Evolutionary conservation across 345 rosid genomes (phyloP).

Genomic region (Euclidium syriacum): DNA sequence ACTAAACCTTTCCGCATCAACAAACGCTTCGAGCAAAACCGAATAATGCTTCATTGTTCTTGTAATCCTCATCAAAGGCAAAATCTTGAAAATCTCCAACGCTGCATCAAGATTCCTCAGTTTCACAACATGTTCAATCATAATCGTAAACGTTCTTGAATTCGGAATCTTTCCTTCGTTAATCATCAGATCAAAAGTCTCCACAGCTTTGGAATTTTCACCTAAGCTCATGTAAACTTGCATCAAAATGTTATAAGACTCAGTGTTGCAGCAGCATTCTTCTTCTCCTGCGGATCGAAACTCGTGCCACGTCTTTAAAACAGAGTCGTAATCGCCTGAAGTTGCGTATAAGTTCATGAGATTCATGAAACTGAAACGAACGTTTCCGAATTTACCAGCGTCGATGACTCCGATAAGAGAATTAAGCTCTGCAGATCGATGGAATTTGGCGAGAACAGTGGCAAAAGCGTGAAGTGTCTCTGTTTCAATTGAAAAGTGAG

Average conservation of each 20-base stretch:
- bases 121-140: slow-evolving; percentile 66
- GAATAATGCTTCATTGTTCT: slow-evolving; percentile 64
- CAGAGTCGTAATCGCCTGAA: slow-evolving; percentile 50
- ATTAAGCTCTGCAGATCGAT: slow-evolving; percentile 41
- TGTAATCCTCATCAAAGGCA: slow-evolving; percentile 80
- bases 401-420: slow-evolving; percentile 44
- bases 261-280: slow-evolving; percentile 52
- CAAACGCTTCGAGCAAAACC: slow-evolving; percentile 51
- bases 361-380: slow-evolving; percentile 60
- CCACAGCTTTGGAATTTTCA: slow-evolving; percentile 45
- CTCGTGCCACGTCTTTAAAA: slow-evolving; percentile 52
- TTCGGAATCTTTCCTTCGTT: slow-evolving; percentile 73
- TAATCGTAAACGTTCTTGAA: slow-evolving; percentile 73
- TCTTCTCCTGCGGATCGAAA: slow-evolving; percentile 38
- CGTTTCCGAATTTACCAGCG: slow-evolving; percentile 41
- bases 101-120: slow-evolving; percentile 60
- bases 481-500: slow-evolving; percentile 41
- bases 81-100: slow-evolving; percentile 43
- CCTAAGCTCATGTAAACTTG: slow-evolving; percentile 40
- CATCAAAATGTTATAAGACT: slow-evolving; percentile 68
- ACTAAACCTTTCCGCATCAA: slow-evolving; percentile 39
- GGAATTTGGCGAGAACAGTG: slow-evolving; percentile 61
- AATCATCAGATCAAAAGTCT: slow-evolving; percentile 46
- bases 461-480: slow-evolving; percentile 60
- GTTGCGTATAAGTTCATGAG: slow-evolving; percentile 61